A percentile compares a stretch with the other conserved stretches of the same genome.
Evolutionary conservation across 1,284 basidiomycete genomes (phyloP).

Genomic region (Cryptococcus amylolentus): DNA sequence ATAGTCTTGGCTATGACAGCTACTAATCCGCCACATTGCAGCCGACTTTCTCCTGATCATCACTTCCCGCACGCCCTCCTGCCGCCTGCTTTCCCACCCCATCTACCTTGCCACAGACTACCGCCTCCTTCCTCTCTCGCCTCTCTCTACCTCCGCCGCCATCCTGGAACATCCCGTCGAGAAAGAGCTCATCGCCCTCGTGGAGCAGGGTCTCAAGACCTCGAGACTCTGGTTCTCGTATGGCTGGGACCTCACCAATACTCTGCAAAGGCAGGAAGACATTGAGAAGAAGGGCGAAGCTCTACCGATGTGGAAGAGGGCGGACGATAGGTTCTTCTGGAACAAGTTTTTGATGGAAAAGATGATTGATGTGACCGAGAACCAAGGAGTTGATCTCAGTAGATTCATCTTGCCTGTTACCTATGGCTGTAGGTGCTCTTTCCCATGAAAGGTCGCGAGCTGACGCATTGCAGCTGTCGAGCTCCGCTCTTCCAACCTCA

Average conservation of each 20-base stretch:
- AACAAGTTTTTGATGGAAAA: slow-evolving; percentile 64
- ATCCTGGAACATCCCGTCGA: slow-evolving; percentile 71
- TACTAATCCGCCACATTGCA: slow-evolving; percentile 54
- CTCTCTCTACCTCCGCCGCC: slow-evolving; percentile 63
- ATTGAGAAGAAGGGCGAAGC: slow-evolving; percentile 54
- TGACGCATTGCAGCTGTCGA: slow-evolving; percentile 67
- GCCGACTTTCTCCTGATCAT: slow-evolving; percentile 92
- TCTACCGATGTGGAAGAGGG: slow-evolving; percentile 53
- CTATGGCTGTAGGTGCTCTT: slow-evolving; percentile 70
- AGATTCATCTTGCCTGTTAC: slow-evolving; percentile 86
- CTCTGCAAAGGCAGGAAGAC: slow-evolving; percentile 76
- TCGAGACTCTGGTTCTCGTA: slow-evolving; percentile 89
- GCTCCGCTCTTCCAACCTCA: slow-evolving; percentile 70
- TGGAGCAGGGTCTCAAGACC: slow-evolving; percentile 76
- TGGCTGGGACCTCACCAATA: slow-evolving; percentile 82
- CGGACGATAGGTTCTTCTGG: slow-evolving; percentile 98
- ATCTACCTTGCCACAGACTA: slow-evolving; percentile 89
- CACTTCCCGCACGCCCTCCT: slow-evolving; percentile 75
- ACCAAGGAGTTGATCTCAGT: slow-evolving; percentile 48
- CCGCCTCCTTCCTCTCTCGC: slow-evolving; percentile 75
- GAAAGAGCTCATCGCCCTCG: slow-evolving; percentile 77
- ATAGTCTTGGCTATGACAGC: slow-evolving; percentile 65
- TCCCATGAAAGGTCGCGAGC: background rate
- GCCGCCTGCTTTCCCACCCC: slow-evolving; percentile 75
- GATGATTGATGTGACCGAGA: slow-evolving; percentile 49